A percentile compares a stretch with the other conserved stretches of the same genome.
Conservation (phyloP, 495 filamentous ascomycete genomes). For the Pyronema omphalodes region DNA sequence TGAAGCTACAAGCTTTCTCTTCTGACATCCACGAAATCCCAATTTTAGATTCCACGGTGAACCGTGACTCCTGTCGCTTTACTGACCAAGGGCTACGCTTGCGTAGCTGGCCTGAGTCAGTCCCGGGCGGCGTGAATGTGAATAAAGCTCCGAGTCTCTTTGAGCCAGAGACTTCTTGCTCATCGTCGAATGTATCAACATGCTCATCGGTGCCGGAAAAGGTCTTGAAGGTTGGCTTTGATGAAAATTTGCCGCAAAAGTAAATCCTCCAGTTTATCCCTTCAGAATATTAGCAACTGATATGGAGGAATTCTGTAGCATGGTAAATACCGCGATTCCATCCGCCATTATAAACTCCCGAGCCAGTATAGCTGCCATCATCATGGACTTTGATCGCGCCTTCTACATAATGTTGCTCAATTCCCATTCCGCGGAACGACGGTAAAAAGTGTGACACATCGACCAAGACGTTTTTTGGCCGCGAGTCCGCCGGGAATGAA, state of each 20-base stretch:
- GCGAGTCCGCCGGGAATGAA: conserved; percentile 31
- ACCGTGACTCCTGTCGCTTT: conserved; percentile 4
- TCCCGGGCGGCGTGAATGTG: conserved; percentile 19
- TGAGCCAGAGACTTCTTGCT: conserved; percentile 14
- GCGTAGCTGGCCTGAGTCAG: background rate
- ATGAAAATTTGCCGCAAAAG: conserved; percentile 49
- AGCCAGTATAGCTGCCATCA: conserved; percentile 43
- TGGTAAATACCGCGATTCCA: conserved; percentile 37
- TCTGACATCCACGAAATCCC: conserved; percentile 54
- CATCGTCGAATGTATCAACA: conserved; percentile 16
- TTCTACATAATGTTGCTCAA: conserved; percentile 48
- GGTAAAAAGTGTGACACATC: conserved; percentile 56
- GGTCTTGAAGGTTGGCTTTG: conserved; percentile 26
- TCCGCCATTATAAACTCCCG: conserved; percentile 44
- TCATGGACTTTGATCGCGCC: conserved; percentile 36
- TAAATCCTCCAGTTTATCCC: conserved; percentile 40
- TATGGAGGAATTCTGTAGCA: background rate
- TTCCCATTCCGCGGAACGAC: conserved; percentile 38
- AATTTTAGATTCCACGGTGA: conserved; percentile 40
- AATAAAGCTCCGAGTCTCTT: conserved; percentile 30
- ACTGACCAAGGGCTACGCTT: conserved; percentile 1
- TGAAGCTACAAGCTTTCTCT: conserved; percentile 41
- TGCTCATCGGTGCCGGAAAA: conserved; percentile 31
- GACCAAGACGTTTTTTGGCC: conserved; percentile 36
- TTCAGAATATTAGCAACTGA: background rate